Percentiles rank a stretch among this genome's conserved stretches.
Conservation (phyloP, 768 basidiomycete genomes). For the Paxillus involutus region DNA sequence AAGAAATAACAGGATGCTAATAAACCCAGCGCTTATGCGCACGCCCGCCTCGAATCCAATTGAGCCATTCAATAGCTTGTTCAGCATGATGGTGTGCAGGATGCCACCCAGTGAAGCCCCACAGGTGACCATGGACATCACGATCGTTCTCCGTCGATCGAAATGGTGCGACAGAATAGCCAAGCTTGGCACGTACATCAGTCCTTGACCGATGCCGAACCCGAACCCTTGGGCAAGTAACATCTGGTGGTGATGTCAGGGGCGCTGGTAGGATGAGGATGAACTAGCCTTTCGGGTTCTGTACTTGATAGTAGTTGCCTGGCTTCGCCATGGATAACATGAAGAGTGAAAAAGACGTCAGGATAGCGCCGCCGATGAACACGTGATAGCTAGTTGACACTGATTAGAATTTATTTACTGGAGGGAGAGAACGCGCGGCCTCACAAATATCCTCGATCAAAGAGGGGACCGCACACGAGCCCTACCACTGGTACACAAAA, state of each 20-base stretch:
- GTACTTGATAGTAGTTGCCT: constrained; percentile 36
- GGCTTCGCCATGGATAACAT: constrained; percentile 37
- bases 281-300: not conserved
- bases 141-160: constrained; percentile 36
- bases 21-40: constrained; percentile 39
- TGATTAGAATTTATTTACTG: no score
- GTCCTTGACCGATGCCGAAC: constrained; percentile 41
- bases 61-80: constrained; percentile 39
- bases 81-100: constrained; percentile 61
- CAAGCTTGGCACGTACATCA: constrained; percentile 45
- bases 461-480: constrained; percentile 43
- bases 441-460: constrained; percentile 55
- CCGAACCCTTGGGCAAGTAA: constrained; percentile 47
- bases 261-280: not conserved
- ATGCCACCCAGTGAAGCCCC: constrained; percentile 55
- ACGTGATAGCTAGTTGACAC: not conserved
- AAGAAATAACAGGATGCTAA: constrained; percentile 35
- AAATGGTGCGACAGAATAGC: constrained; percentile 48
- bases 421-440: no score
- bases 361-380: constrained; percentile 23
- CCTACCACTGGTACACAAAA: constrained; percentile 39
- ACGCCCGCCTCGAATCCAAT: constrained; percentile 45
- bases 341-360: constrained; percentile 33
- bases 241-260: constrained; percentile 23
- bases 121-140: constrained; percentile 46